Percentiles rank a stretch among this genome's conserved stretches.
Conservation (phyloP, 2,329 filamentous ascomycete species). For the Xylariales sp. region DNA sequence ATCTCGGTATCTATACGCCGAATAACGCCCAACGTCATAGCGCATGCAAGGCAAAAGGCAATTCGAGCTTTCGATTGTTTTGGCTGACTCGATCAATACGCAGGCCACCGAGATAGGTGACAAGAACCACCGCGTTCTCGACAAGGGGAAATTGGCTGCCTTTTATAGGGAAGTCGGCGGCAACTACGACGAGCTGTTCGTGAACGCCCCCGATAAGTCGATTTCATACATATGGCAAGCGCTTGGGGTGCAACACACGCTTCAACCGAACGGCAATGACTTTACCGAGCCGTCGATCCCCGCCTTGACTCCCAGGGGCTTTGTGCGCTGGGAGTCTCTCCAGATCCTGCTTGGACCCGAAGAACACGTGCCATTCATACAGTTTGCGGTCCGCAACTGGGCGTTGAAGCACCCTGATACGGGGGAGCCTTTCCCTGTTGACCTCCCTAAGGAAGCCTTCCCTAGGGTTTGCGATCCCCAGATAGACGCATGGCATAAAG, state of each 20-base stretch:
- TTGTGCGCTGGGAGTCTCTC: slow-evolving; percentile 90
- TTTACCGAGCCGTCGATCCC: slow-evolving; percentile 75
- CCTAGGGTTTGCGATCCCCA: slow-evolving; percentile 69
- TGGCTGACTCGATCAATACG: too few relatives aligned
- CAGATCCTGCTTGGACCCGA: slow-evolving; percentile 84
- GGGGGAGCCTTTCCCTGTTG: slow-evolving; percentile 59
- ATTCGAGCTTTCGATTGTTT: too few relatives aligned
- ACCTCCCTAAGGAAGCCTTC: slow-evolving; percentile 59
- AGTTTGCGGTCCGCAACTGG: slow-evolving; percentile 75
- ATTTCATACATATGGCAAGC: slow-evolving; percentile 92
- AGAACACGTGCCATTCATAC: slow-evolving; percentile 79
- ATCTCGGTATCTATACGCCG: not conserved
- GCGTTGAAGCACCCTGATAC: slow-evolving; percentile 70
- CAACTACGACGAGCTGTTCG: slow-evolving; percentile 75
- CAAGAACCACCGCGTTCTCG: slow-evolving; percentile 47
- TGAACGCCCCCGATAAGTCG: slow-evolving; percentile 65
- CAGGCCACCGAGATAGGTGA: slow-evolving; percentile 57
- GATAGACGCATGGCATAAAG: slow-evolving; percentile 83
- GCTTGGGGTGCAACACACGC: slow-evolving; percentile 81
- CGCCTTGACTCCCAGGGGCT: slow-evolving; percentile 76
- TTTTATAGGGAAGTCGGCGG: slow-evolving; percentile 74
- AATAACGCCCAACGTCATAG: not conserved
- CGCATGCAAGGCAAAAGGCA: too few relatives aligned
- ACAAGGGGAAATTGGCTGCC: slow-evolving; percentile 65
- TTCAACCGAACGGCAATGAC: slow-evolving; percentile 70